Evolutionary conservation across 2,329 filamentous ascomycete genomes (phyloP), one percentile per base, ranked within the genome.

Genomic region (Fusarium sp.): DNA sequence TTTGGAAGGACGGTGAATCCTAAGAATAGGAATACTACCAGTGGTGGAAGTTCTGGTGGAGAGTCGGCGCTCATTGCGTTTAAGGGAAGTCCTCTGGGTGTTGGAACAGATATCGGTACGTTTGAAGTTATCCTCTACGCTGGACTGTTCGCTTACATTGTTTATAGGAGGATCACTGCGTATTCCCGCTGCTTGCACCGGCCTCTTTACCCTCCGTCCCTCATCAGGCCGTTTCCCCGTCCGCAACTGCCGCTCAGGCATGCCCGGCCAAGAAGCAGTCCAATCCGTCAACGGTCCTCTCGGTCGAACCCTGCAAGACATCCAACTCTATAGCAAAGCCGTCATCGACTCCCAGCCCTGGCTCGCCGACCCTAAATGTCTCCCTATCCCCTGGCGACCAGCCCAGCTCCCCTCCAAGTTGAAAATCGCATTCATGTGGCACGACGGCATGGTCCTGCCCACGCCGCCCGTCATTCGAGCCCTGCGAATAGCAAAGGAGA

Each of bases 41-140:
- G 86, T 24, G 91, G 91, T 14, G 91, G 91, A 12, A 89, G 86
- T 40, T 90, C 89, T 0, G 91, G 91, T 5, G 91, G 91, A 46
- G 91, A 92, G 75, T 86, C 86, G 8, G 90, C 90, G 0, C 82
- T 92, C 4, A 84, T 92, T 38, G 81, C 82, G 0, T 85, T 92
- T 61, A 76, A 77, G 10, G 91, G 90, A 18, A 88, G 86, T 63
- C 83, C 85, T 2, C 66, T 91, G 2, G 91, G 91, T 12, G 82
- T 91, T 1, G 90, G 89, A 2, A 89, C 89, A 1, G 90, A 92
- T 67, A 91, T 92, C 57, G 82, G 79, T 80, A 61, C 6, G 44
- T 15, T 12, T 5, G 30, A 8, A 12, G 4, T 11, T 7, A 0
- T 15, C 11, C 14, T 2, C 16, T 1, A 5, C 12, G 11, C n/a